phyloP scores from a whole-genome alignment of 192 early-diverging fungal genomes.

The Spizellomyces sp. region DNA sequence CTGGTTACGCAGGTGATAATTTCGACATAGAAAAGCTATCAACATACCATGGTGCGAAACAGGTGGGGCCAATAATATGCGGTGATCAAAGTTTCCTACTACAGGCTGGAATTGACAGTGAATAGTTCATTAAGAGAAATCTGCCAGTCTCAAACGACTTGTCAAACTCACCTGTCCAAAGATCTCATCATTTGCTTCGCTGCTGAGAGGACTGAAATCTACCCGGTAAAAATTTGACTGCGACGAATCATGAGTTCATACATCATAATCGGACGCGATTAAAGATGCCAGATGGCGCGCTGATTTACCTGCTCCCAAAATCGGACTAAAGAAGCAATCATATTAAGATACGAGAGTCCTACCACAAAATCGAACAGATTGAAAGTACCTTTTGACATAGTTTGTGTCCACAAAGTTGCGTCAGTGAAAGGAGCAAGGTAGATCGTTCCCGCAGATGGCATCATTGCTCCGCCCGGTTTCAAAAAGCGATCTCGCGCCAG shows the following conservation, averaged over 20 bases:
- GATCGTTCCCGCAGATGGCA: constrained; percentile 89
- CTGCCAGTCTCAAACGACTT: neutral
- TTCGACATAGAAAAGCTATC: neutral
- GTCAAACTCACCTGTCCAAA: constrained; percentile 62
- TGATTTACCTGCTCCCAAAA: constrained; percentile 70
- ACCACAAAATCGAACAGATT: constrained; percentile 26
- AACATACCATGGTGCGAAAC: constrained; percentile 53
- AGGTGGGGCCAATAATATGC: constrained; percentile 71
- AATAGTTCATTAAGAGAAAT: neutral
- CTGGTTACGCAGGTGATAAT: neutral
- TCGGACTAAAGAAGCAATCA: constrained; percentile 41
- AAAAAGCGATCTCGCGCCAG: constrained; percentile 87
- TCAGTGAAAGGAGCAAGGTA: constrained; percentile 80
- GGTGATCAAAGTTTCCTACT: constrained; percentile 90
- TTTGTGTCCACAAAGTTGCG: constrained; percentile 83
- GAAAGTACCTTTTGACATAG: constrained; percentile 86
- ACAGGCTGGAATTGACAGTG: constrained; percentile 63
- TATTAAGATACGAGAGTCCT: neutral
- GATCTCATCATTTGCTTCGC: constrained; percentile 85
- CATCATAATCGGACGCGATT: neutral
- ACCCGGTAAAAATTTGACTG: constrained; percentile 83
- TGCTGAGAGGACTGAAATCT: constrained; percentile 82
- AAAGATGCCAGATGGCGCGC: neutral
- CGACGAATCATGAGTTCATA: neutral
- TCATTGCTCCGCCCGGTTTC: constrained; percentile 89